Base-by-base conservation (phyloP, 257 asterid species). In the Leptodermis oblonga region DNA sequence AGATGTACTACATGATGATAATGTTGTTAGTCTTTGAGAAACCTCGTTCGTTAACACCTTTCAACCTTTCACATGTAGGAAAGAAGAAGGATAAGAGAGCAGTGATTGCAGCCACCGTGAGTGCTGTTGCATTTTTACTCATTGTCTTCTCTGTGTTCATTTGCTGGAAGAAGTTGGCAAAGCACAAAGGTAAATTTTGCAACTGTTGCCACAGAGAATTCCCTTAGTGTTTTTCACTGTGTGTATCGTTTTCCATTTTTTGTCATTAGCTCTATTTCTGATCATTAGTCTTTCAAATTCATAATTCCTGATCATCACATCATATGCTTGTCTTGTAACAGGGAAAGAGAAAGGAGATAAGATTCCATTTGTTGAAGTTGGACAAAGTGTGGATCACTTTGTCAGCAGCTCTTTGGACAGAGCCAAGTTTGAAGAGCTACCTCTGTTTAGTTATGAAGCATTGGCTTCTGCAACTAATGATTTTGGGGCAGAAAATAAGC, bases 361-460 rank as follows among this genome's bases (percentile, higher is more conserved):
- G 7, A 1, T 34, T 5, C 45, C 39, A 7, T 15, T 53, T 53
- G 22, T 37, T 53, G 72, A 42, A 13, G 20, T 34, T 0, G 64
- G 12, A 15, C 14, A 51, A n/a, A 67, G 56, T 31, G 71, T n/a
- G 36, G 62, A 51, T 49, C 33, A 20, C 49, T 48, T 34, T 37
- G 7, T 31, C 54, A 80, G 72, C 31, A 66, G 82, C 77, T 85
- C 56, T 70, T 79, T 54, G 89, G 77, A 67, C 2, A 3, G 59
- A 51, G 25, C 71, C 49, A 67, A 51, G 71, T 67, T 67, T 18
- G 63, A 68, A 52, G 72, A 68, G 39, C 64, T 68, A 10, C 72
- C 62, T n/a, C 39, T 68, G 39, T 52, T 52, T 68, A 51, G 49
- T 14, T 68, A 68, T 68, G 39, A 52, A 22, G 53, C 48, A 68